Evolutionary conservation across 768 basidiomycete species (phyloP), one percentile per base, ranked within the genome.

Genomic region (Pleurotus pulmonarius): DNA sequence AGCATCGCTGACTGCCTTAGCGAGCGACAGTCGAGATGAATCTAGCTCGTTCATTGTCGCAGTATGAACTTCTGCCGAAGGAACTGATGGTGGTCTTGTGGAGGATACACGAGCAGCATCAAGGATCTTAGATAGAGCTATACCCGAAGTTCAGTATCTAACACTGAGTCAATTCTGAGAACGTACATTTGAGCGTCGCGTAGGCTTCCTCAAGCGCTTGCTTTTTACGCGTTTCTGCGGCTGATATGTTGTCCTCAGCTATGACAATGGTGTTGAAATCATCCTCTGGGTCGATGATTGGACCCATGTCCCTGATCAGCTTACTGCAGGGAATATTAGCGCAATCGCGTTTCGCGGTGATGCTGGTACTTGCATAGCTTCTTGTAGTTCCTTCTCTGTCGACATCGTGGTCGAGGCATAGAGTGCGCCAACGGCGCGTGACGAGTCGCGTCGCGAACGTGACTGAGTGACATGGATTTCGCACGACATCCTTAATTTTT

Each of bases 271-370:
- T 86, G 56, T 87, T 71, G 65, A 84, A 90, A 68, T 92, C 90
- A 53, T 90, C 88, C 43, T 87, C 85, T 9, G 88, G 87, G 63
- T 89, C 85, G 55, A 92, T 88, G 56, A 90, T 84, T 3, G 81
- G 78, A 29, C 81, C 73, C 81, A 91, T 88, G 58, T 84, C 85
- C 60, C 77, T 78, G 46, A 90, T 83, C 15, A 86, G 80, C 60
- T 85, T 84, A 48, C 88, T 58, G 9, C 46, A 26, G 20, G 40
- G 12, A 16, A 55, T 15, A 22, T 34, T 24, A n/a, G 16, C 16
- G 45, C 56, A 2, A 52, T 55, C 41, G 9, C 20, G 29, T 38
- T 22, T 22, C 18, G 9, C 15, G 12, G 48, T n/a, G 29, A 48
- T 41, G 2, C 24, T n/a, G 16, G 34, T 3, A 64, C 70, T 61